Percentiles rank a stretch among this genome's conserved stretches.
phyloP scores from a whole-genome alignment of 345 rosid genomes.

The Bretschneidera sinensis region DNA sequence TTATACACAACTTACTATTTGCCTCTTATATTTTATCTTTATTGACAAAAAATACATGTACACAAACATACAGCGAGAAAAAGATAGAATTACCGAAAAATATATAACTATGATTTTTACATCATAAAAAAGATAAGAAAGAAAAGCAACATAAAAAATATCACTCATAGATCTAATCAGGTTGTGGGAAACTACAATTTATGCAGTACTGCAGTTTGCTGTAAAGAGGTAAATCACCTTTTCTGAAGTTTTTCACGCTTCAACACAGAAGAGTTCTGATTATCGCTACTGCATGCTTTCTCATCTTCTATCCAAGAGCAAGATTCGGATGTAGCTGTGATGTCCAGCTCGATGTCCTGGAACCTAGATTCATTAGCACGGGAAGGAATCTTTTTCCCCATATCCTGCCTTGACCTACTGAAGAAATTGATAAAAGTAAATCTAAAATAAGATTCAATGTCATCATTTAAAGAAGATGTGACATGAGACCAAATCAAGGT shows the following conservation, averaged over 20 bases:
- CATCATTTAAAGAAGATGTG: neutral
- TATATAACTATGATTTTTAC: too few relatives aligned
- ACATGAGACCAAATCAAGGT: too few relatives aligned
- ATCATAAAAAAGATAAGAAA: neutral
- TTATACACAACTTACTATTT: too few relatives aligned
- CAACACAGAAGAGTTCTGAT: slow-evolving; percentile 36
- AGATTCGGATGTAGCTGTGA: slow-evolving; percentile 68
- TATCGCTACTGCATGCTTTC: slow-evolving; percentile 63
- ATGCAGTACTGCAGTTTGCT: neutral
- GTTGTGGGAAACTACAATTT: neutral
- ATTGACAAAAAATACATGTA: too few relatives aligned
- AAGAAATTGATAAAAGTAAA: neutral
- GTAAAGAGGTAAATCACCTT: slow-evolving; percentile 43
- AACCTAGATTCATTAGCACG: slow-evolving; percentile 37
- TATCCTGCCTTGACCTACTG: slow-evolving; percentile 33
- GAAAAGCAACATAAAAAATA: neutral
- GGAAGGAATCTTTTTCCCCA: slow-evolving; percentile 29
- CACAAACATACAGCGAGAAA: neutral
- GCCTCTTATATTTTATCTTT: too few relatives aligned
- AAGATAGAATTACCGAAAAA: too few relatives aligned
- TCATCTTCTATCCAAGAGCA: slow-evolving; percentile 69
- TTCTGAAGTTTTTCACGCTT: slow-evolving; percentile 39
- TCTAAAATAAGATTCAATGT: neutral
- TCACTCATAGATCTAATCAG: slow-evolving; percentile 7
- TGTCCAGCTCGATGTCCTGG: slow-evolving; percentile 35